Evolutionary conservation across 202 grass and related monocot species (phyloP).

Genomic region (Zizania palustris): DNA sequence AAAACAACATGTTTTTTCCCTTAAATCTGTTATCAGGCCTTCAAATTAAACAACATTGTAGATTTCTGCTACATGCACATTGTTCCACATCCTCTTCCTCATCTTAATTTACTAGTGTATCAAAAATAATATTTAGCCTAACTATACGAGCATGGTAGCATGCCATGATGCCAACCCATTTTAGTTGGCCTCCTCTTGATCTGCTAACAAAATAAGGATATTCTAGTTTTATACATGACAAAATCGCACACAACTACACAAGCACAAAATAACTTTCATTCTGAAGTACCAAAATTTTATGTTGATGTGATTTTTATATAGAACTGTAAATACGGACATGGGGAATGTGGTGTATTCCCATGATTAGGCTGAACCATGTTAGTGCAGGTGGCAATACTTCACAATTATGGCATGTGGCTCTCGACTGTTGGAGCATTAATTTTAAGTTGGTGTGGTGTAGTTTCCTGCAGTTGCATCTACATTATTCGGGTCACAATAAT

Average conservation of each 20-base stretch:
- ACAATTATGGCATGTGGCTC: background rate
- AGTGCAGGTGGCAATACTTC: background rate
- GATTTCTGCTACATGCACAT: background rate
- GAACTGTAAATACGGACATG: slow-evolving; percentile 4
- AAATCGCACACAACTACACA: background rate
- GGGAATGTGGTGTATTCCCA: background rate
- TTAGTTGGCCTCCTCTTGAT: background rate
- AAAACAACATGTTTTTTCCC: background rate
- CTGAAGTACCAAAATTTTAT: background rate
- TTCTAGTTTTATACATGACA: background rate
- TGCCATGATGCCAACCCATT: slow-evolving; percentile 12
- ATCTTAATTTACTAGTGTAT: background rate
- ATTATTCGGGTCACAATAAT: background rate
- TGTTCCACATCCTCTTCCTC: slow-evolving; percentile 3
- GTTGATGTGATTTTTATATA: slow-evolving; percentile 4
- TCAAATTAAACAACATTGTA: background rate
- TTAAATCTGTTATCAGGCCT: slow-evolving; percentile 13
- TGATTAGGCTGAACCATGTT: slow-evolving; percentile 6
- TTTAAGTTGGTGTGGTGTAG: background rate
- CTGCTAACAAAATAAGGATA: background rate
- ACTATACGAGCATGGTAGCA: background rate
- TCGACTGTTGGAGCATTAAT: background rate
- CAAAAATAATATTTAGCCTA: background rate
- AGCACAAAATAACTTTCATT: background rate
- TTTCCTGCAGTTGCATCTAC: slow-evolving; percentile 7